Conservation (phyloP, 345 rosid species). For the Excoecaria cochinchinensis region DNA sequence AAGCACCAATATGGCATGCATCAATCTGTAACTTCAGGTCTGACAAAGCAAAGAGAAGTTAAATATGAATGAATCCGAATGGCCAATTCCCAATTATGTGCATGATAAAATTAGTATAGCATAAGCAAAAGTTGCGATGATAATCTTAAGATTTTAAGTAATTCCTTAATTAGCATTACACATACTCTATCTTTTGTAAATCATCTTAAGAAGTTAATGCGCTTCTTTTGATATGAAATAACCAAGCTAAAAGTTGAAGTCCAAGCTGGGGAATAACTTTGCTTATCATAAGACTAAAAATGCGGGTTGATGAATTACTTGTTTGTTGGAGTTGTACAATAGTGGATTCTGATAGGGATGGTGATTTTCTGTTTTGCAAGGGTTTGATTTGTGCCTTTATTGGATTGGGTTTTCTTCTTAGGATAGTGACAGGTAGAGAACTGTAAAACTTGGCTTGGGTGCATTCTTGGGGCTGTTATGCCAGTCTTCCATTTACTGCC, state of each 20-base stretch:
- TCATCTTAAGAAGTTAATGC: background rate
- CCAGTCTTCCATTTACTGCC: background rate
- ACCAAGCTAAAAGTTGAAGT: background rate
- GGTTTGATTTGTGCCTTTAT: background rate
- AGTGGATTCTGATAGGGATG: background rate
- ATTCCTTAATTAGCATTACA: background rate
- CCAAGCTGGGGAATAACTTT: background rate
- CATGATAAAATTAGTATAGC: background rate
- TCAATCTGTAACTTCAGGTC: conserved; percentile 14
- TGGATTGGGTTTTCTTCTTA: background rate
- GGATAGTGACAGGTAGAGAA: background rate
- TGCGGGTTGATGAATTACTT: background rate
- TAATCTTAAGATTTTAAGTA: background rate
- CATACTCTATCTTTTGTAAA: background rate
- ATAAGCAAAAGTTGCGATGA: background rate
- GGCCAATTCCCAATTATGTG: background rate
- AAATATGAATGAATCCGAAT: background rate
- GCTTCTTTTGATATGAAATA: background rate
- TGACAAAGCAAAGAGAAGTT: conserved; percentile 9
- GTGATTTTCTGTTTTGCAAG: background rate
- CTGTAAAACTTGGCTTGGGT: background rate
- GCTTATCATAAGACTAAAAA: background rate
- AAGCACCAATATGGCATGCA: background rate
- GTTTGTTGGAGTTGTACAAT: background rate
- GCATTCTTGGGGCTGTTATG: background rate